Percentiles rank a stretch among this genome's conserved stretches.
phyloP scores from a whole-genome alignment of 2,329 filamentous ascomycete genomes.

The Cordyceps tenuipes region DNA sequence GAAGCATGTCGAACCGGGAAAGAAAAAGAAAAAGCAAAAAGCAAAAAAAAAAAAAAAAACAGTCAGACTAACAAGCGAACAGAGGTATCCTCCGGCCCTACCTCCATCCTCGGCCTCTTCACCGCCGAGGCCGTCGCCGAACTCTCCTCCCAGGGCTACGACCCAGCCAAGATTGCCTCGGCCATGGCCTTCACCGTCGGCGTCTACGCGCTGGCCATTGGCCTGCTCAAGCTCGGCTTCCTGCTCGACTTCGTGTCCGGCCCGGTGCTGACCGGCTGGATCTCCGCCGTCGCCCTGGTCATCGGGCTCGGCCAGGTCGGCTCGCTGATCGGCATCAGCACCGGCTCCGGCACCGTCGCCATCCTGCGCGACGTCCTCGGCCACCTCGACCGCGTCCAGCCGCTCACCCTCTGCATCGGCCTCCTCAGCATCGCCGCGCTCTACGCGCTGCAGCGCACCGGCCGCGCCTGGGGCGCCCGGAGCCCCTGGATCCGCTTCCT shows the following conservation, averaged over 20 bases:
- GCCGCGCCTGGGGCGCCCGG: constrained; percentile 50
- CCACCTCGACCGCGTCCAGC: constrained; percentile 47
- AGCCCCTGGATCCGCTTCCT: constrained; percentile 50
- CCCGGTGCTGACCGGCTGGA: constrained; percentile 56
- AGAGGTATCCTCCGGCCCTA: constrained; percentile 57
- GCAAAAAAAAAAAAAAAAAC: background rate
- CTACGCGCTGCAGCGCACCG: constrained; percentile 46
- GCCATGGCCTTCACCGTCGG: constrained; percentile 57
- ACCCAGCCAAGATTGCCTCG: constrained; percentile 47
- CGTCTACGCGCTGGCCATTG: constrained; percentile 49
- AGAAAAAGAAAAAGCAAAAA: background rate
- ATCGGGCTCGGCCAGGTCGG: constrained; percentile 59
- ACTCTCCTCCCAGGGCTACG: constrained; percentile 40
- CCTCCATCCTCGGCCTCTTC: constrained; percentile 55
- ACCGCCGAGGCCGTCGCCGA: constrained; percentile 52
- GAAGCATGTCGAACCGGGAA: too few species aligned
- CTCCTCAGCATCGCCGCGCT: constrained; percentile 49
- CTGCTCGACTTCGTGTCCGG: constrained; percentile 58
- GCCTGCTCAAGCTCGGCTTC: constrained; percentile 55
- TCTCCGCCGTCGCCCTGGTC: constrained; percentile 56
- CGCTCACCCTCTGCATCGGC: constrained; percentile 50
- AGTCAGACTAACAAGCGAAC: background rate
- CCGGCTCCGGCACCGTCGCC: constrained; percentile 43
- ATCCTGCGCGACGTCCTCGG: constrained; percentile 52
- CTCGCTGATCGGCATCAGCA: constrained; percentile 48